Evolutionary conservation across 1,284 basidiomycete genomes (phyloP).

Genomic region (Pholiota adiposa): DNA sequence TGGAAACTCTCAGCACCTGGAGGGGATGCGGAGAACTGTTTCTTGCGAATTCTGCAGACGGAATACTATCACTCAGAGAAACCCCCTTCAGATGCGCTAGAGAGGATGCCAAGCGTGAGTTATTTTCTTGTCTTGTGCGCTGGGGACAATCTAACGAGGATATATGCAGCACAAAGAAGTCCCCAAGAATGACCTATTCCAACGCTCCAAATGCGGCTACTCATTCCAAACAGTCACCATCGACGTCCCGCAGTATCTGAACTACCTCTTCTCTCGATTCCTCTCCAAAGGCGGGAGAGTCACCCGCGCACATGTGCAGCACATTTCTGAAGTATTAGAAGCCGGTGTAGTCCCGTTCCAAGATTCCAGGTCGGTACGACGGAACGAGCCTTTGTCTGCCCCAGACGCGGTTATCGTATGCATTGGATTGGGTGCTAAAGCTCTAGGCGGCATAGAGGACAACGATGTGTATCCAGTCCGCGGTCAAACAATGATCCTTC

Average conservation of each 20-base stretch:
- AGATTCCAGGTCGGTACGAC: background rate
- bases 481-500: constrained; percentile 82
- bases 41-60: constrained; percentile 63
- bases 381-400: constrained; percentile 13
- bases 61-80: constrained; percentile 56
- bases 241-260: constrained; percentile 66
- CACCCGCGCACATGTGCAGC: constrained; percentile 60
- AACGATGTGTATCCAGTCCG: constrained; percentile 75
- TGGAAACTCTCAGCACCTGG: constrained; percentile 70
- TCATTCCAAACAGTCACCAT: constrained; percentile 69
- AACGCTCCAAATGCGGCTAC: constrained; percentile 47
- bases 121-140: background rate
- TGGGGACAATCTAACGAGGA: background rate
- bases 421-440: constrained; percentile 62
- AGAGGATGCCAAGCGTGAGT: constrained; percentile 66
- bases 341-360: constrained; percentile 37
- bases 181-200: constrained; percentile 42
- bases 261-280: constrained; percentile 67
- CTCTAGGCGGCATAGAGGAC: constrained; percentile 79
- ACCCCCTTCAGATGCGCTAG: constrained; percentile 45
- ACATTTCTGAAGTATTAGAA: constrained; percentile 65
- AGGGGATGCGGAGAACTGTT: constrained; percentile 56
- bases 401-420: constrained; percentile 66
- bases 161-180: constrained; percentile 54
- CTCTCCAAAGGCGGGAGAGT: constrained; percentile 58